Percentiles rank a stretch among this genome's conserved stretches.
These are phyloP conservation scores for Cystofilobasidium capitatum DNA, from an alignment of 768 basidiomycete species.

Conservation along the genomic window DNA sequence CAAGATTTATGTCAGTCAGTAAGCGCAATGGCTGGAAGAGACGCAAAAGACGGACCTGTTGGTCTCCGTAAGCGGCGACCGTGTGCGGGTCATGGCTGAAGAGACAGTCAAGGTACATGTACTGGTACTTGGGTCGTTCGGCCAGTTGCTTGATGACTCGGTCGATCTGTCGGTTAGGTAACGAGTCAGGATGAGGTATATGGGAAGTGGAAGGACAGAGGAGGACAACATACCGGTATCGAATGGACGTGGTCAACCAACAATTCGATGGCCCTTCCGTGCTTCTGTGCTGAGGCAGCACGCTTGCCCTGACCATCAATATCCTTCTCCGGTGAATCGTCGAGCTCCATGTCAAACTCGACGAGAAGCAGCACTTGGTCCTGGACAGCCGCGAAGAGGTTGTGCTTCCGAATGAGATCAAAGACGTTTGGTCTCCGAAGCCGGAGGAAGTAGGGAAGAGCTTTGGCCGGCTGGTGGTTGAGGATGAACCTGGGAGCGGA, in stretches of 20 bases:
- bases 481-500: constrained; percentile 54
- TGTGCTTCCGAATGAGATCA: constrained; percentile 83
- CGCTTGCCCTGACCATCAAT: not conserved
- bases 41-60: constrained; percentile 49
- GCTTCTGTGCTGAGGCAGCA: constrained; percentile 27
- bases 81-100: constrained; percentile 76
- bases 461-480: constrained; percentile 89
- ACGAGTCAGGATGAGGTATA: not conserved
- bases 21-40: constrained; percentile 2
- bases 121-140: constrained; percentile 66
- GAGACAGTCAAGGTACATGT: constrained; percentile 83
- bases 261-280: constrained; percentile 71
- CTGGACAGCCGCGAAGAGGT: constrained; percentile 86
- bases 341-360: constrained; percentile 82
- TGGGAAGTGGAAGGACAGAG: not conserved
- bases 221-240: constrained; percentile 60
- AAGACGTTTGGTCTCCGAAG: constrained; percentile 83
- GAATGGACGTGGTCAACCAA: constrained; percentile 92
- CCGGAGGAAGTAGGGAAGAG: constrained; percentile 77
- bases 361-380: constrained; percentile 86
- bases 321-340: constrained; percentile 32
- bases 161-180: constrained; percentile 51
- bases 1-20: not conserved
- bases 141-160: constrained; percentile 82
- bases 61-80: constrained; percentile 70